Evolutionary conservation across 805 yeast genomes (phyloP), one percentile per base, ranked within the genome.

Genomic region (Metschnikowia similis): DNA sequence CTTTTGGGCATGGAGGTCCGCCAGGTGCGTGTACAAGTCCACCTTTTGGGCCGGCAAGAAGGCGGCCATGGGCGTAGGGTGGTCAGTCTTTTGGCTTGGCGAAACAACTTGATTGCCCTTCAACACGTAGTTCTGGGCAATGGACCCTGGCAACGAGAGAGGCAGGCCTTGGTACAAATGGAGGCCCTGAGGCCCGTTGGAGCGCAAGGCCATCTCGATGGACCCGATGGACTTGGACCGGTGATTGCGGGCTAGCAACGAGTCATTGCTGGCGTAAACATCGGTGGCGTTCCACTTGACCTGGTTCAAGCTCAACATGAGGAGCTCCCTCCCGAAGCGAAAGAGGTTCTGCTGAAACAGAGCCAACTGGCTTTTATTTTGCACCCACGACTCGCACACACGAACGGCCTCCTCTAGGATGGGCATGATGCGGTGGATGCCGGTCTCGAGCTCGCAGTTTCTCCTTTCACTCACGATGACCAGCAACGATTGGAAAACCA

Each of bases 401-500:
- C 35, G 29, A 6, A 50, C 43, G 29, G 51, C 32, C 11, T 53
- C 47, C 13, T 42, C 32, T 43, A 41, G 63, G 54, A 39, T 56
- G 17, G 41, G 35, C 8, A 36, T 36, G 36, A 44, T 16, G 28
- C 37, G 17, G 21, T 44, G 35, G 8, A 28, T 6, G 29, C 40
- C 35, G 8, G 35, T 17, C 21, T 36, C 40, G 17, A 29, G 21
- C 13, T 28, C 28, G 13, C 9, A 28, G 21, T n/a, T 34, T 27
- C 50, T 48, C 11, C 57, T 39, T 7, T 52, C 52, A 30, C 47
- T 54, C 17, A 66, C 44, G 29, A 68, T 46, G 47, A 60, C 63
- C 13, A 68, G 48, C 28, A 68, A 53, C 35, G 65, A 59, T 43
- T 66, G 71, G 21, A 68, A 54, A 14, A 66, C 63, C 36, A 13